Base-by-base conservation (phyloP, 2,329 filamentous ascomycete genomes). In the Pseudonectria foliicola region DNA sequence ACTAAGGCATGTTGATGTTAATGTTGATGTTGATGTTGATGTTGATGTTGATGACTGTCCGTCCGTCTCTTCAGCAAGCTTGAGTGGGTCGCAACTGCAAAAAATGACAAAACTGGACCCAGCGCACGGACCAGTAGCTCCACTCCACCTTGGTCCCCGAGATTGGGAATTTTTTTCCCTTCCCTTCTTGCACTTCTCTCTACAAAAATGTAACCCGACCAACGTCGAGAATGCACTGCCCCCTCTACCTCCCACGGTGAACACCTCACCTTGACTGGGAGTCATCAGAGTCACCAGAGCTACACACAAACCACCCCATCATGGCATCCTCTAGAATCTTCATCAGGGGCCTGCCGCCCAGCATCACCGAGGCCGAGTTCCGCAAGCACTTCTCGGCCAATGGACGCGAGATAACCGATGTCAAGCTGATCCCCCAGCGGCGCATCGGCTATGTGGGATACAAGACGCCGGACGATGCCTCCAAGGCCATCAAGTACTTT, bases 391-490 rank as follows among this genome's bases (percentile, higher is more conserved):
- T 98, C 62, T 77, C 83, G 40, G 73, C 67, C 27, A 66, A 77
- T 50, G 82, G 81, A 43, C 77, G 77, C 43, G 70, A 83, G 44
- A 77, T 95, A 56, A 96, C 90, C 34, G 92, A 98, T 65, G 77
- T 88, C 52, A 94, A 94, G 72, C 76, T 95, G 57, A 85, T 96
- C 56, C 77, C 86, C 6, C 80, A 88, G 54, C 79, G 92, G 53
- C 78, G 89, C 49, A 95, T 98, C 62, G 92, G 89, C 50, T 98
- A 95, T 71, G 79, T 98, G 40, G 92, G 92, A 44, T 96, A 90
- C 71, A 89, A 85, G 64, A 85, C 77, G 33, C 68, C 83, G 11
- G 78, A 90, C 43, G 82, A 86, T 57, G 92, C 92, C 37, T 70
- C 76, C 38, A 77, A 80, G 55, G 90, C 92, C 29, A 84, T 93